Conservation (phyloP, 2,329 filamentous ascomycete species). For the Rhynchosporium secalis region DNA sequence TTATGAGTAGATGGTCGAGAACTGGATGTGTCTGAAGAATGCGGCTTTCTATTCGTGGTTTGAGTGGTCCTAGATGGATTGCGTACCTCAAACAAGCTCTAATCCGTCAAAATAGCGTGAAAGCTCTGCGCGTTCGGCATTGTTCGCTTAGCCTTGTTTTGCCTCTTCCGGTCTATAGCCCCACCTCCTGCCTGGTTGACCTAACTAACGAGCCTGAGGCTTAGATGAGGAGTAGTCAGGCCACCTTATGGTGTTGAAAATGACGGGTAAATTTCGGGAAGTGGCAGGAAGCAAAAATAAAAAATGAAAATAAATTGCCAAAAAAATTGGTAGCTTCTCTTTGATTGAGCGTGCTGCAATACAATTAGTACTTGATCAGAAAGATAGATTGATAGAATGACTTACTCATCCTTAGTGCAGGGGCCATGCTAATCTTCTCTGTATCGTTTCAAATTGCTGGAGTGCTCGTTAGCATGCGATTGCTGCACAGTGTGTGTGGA, state of each 20-base stretch:
- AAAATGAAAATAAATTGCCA: background rate
- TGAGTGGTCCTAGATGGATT: too few relatives aligned
- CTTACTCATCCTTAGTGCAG: background rate
- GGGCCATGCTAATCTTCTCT: constrained; percentile 79
- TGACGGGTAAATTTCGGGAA: background rate
- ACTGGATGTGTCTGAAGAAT: too few relatives aligned
- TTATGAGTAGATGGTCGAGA: too few relatives aligned
- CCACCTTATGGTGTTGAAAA: background rate
- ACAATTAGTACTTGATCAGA: too few relatives aligned
- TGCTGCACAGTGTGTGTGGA: background rate
- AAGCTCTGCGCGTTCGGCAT: too few relatives aligned
- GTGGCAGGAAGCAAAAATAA: background rate
- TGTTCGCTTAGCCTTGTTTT: too few relatives aligned
- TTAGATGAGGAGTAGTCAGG: background rate
- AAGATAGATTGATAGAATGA: too few relatives aligned
- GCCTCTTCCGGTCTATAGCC: too few relatives aligned
- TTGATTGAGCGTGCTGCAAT: constrained; percentile 39
- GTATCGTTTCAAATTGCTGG: constrained; percentile 59
- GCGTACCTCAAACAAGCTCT: too few relatives aligned
- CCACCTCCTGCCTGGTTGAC: background rate
- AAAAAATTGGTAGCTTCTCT: constrained; percentile 36
- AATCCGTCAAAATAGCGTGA: too few relatives aligned
- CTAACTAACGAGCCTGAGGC: background rate
- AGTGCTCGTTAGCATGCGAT: background rate
- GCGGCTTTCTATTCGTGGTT: too few relatives aligned